Base-by-base conservation (phyloP, 2,329 filamentous ascomycete species). In the Ambrosiella beaveri region DNA sequence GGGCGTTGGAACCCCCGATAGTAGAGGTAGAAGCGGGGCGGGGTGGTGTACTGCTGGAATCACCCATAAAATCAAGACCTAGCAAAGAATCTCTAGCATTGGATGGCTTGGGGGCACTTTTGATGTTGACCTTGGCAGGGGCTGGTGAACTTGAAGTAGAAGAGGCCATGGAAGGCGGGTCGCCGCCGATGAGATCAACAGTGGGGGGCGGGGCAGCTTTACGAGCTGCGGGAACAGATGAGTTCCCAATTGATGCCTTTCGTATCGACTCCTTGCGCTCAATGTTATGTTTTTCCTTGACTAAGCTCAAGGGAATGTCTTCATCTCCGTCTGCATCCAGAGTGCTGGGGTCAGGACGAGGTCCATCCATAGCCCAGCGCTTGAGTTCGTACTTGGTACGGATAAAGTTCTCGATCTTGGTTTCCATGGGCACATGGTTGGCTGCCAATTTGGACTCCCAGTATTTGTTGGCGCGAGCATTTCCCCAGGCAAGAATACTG, bases 381-480 rank as follows among this genome's bases (percentile, higher is more conserved):
- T 95, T 97, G 57, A 93, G 86, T 70, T 98, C 93, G 71, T 98
- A 98, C 72, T 98, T 98, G 59, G 94, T 98, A 64, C 93, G 84
- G 66, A 98, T 97, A 68, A 98, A 98, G 75, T 97, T 98, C 78
- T 98, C 93, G 65, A 98, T 97, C 78, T 98, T 98, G 64, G 86
- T 80, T 74, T 98, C 94, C 19, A 91, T 95, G 1, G 93, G 93
- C 52, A 91, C 82, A 71, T 98, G 93, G 61, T 90, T 90, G 12
- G 85, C 74, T 1, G 91, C 89, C 66, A 98, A 74, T 73, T 97
- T 98, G 62, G 87, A 81, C 72, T 98, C 94, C 91, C 91, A 98
- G 70, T 97, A 95, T 76, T 95, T 97, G 75, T 98, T 98, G 59
- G 93, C 93, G 70, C 90, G 84, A 58, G 85, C 81, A 70, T 98